Percentiles rank a stretch among this genome's conserved stretches.
phyloP scores from a whole-genome alignment of 768 basidiomycete species.

The Phaeotremella fagi region DNA sequence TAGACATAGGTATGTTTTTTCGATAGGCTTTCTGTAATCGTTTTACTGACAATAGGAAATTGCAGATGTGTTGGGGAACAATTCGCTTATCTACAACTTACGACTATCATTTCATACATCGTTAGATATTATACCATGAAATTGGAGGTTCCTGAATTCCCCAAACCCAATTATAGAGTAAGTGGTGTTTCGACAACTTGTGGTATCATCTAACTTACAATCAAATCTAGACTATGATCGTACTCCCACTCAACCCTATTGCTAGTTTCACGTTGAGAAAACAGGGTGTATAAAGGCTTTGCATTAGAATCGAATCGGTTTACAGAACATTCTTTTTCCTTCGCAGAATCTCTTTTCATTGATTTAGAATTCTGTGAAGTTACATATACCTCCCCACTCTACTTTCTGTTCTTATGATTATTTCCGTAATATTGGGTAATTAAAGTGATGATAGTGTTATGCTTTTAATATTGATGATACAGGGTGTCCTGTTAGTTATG shows the following conservation, averaged over 20 bases:
- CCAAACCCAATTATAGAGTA: conserved; percentile 85
- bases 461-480: too few species aligned
- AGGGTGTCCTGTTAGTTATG: too few species aligned
- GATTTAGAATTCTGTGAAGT: too few species aligned
- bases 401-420: too few species aligned
- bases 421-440: too few species aligned
- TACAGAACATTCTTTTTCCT: too few species aligned
- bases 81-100: conserved; percentile 94
- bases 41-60: background rate
- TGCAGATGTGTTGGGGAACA: conserved; percentile 47
- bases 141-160: conserved; percentile 61
- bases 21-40: conserved; percentile 47
- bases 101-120: conserved; percentile 72
- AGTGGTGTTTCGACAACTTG: conserved; percentile 42
- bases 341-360: too few species aligned
- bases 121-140: conserved; percentile 71
- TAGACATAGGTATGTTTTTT: conserved; percentile 75
- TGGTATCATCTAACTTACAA: background rate
- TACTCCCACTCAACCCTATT: conserved; percentile 58
- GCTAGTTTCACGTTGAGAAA: conserved; percentile 32
- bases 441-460: too few species aligned
- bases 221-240: conserved; percentile 76
- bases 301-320: too few species aligned
- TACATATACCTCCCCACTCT: too few species aligned
- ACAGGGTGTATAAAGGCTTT: conserved; percentile 14